phyloP scores from a whole-genome alignment of 2,329 filamentous ascomycete species.

The Chaetomium olivaceum region DNA sequence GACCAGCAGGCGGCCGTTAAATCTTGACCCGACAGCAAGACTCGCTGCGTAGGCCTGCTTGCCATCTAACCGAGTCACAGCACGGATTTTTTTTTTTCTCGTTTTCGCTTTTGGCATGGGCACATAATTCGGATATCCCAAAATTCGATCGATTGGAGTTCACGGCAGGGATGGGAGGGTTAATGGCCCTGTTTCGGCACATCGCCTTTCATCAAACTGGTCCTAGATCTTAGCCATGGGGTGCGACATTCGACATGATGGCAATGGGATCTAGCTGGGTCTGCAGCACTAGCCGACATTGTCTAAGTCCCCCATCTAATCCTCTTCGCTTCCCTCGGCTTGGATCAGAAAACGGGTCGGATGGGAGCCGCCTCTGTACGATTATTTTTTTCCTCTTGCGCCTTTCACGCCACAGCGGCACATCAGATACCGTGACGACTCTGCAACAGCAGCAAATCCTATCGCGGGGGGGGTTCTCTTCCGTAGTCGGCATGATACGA shows the following conservation, averaged over 20 bases:
- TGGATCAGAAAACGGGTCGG: conserved; percentile 34
- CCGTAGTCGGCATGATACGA: conserved; percentile 28
- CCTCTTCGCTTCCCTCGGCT: conserved; percentile 25
- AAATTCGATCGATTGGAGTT: conserved; percentile 37
- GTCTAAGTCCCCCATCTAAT: conserved; percentile 29
- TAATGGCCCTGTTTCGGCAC: conserved; percentile 33
- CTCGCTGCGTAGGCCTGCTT: conserved; percentile 16
- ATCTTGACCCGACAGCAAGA: background rate
- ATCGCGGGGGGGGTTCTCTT: conserved; percentile 18
- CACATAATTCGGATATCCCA: conserved; percentile 36
- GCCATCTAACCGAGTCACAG: conserved; percentile 26
- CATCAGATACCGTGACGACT: conserved; percentile 22
- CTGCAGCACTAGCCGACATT: conserved; percentile 35
- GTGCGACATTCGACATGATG: conserved; percentile 34
- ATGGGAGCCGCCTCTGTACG: conserved; percentile 35
- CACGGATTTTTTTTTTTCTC: conserved; percentile 29
- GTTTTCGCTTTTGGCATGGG: conserved; percentile 33
- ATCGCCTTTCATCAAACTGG: conserved; percentile 29
- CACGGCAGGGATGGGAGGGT: conserved; percentile 34
- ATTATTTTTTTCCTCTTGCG: conserved; percentile 29
- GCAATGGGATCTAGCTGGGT: conserved; percentile 32
- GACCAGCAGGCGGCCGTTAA: conserved; percentile 30
- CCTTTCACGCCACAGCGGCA: conserved; percentile 24
- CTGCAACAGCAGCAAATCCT: conserved; percentile 20
- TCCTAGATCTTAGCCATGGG: conserved; percentile 33